Base-by-base conservation (phyloP, 495 filamentous ascomycete genomes). In the Trichoderma parareesei region DNA sequence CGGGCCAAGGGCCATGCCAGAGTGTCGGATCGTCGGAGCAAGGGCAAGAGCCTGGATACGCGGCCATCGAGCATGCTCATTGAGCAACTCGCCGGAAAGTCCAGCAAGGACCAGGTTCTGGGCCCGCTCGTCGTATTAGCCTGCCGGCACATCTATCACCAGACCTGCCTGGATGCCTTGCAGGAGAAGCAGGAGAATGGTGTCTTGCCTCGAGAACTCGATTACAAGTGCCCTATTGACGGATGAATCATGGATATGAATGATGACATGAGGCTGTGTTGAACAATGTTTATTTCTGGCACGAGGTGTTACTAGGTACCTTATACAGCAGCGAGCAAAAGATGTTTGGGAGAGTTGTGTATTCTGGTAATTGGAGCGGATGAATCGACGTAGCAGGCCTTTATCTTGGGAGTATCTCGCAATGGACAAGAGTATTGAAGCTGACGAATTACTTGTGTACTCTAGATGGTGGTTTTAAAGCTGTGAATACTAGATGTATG, bases 111-210 rank as follows among this genome's bases (percentile, higher is more conserved):
- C 43, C 66, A 46, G 48, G 20, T 27, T 37, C 63, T 35, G 27
- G 60, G 43, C 27, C 16, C 83, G 53, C 69, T 88, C 41, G 79
- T 88, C 0, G 73, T 88, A 64, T 74, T 87, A 46, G 82, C 82
- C 48, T 88, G 85, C 70, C 77, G 83, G 55, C 85, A 88, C 69
- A 79, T 87, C 42, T 87, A 86, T 69, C 85, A 88, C 68, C 79
- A 82, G 66, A 75, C 68, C 27, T 88, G 85, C 73, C 71, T 88
- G 64, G 85, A 87, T 60, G 75, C 75, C 60, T 63, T 86, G 67
- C 79, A 81, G 69, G 75, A 67, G 33, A 78, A 81, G 69, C 55
- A 62, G 33, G 63, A 64, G 41, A 65, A 38, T 27, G 62, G 57
- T 20, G 61, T 53, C 53, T 37, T 57, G 27, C 53, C 53, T 20